Base-by-base conservation (phyloP, 2,329 filamentous ascomycete genomes). In the Byssoonygena ceratinophila region DNA sequence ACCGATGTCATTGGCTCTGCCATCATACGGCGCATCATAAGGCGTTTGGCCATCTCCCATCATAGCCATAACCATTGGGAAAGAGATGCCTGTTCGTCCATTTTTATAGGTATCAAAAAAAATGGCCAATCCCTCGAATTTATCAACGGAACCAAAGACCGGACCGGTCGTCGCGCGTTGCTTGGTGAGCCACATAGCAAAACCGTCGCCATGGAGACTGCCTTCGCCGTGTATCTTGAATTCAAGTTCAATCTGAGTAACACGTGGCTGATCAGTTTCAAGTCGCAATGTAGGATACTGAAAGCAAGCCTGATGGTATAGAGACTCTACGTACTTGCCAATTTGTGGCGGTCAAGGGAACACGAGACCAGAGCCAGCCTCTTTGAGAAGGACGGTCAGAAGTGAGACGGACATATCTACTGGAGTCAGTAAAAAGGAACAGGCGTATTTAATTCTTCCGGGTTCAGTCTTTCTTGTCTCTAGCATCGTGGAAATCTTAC, bases 91-190 rank as follows among this genome's bases (percentile, higher is more conserved):
- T 0, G 92, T 91, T 12, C 92, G 83, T 75, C 96, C 95, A 76
- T 98, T 98, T 82, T 98, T 98, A 78, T 98, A 98, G 41, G 92
- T 98, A 68, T 98, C 92, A 73, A 98, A 81, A 75, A 96, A 97
- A 69, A 98, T 79, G 51, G 89, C 92, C 44, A 98, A 78, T 3
- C 92, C 92, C 68, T 98, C 91, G 62, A 97, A 98, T 58, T 81
- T 81, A 72, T 98, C 91, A 27, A 78, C 76, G 60, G 83, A 84
- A 47, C 92, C 92, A 69, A 98, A 98, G 34, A 98, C 91, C 9
- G 82, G 78, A 14, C 92, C 92, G 54, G 76, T 72, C 61, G 83
- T 79, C 29, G 81, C 90, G 59, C 92, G 87, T 71, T 95, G 83
- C 72, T 94, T 94, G 60, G 91, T 97, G 64, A 98, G 79, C 92